Percentiles rank a stretch among this genome's conserved stretches.
Evolutionary conservation across 257 asterid species (phyloP).

Genomic region (Verbascum thapsus): DNA sequence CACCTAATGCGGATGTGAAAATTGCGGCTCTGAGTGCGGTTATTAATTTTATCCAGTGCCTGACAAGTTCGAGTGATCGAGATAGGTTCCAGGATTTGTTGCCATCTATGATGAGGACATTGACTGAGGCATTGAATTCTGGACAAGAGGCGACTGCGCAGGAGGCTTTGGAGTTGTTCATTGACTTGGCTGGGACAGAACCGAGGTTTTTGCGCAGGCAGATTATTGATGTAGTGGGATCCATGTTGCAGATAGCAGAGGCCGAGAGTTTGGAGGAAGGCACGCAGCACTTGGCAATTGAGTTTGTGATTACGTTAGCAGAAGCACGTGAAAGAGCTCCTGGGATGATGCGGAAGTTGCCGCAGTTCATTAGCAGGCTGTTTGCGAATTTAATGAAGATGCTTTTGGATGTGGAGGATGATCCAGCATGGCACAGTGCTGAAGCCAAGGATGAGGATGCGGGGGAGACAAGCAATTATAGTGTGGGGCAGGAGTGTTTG

Average conservation of each 20-base stretch:
- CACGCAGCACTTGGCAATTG: conserved; percentile 67
- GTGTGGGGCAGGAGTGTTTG: conserved; percentile 80
- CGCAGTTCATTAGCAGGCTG: conserved; percentile 56
- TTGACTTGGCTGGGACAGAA: conserved; percentile 69
- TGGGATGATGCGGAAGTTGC: conserved; percentile 82
- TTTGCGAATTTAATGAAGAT: conserved; percentile 63
- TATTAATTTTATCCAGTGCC: conserved; percentile 64
- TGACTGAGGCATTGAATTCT: conserved; percentile 61
- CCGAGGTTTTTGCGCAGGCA: conserved; percentile 70
- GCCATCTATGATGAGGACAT: conserved; percentile 72
- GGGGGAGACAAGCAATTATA: conserved; percentile 65
- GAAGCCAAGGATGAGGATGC: conserved; percentile 69
- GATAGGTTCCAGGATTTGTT: conserved; percentile 72
- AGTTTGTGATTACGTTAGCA: conserved; percentile 63
- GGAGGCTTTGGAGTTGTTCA: conserved; percentile 66
- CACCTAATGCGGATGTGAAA: conserved; percentile 65
- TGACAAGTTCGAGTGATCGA: conserved; percentile 46
- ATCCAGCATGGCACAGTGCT: conserved; percentile 66
- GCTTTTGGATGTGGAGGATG: conserved; percentile 68
- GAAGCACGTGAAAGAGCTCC: conserved; percentile 78
- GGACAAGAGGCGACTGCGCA: conserved; percentile 73
- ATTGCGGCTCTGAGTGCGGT: conserved; percentile 69
- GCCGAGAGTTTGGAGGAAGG: conserved; percentile 69
- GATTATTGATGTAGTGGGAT: conserved; percentile 62
- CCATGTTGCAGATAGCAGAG: conserved; percentile 70